These are phyloP conservation scores for Phaeosphaeriaceae sp. DNA, from an alignment of 2,329 filamentous ascomycete genomes.

Conservation along the genomic window DNA sequence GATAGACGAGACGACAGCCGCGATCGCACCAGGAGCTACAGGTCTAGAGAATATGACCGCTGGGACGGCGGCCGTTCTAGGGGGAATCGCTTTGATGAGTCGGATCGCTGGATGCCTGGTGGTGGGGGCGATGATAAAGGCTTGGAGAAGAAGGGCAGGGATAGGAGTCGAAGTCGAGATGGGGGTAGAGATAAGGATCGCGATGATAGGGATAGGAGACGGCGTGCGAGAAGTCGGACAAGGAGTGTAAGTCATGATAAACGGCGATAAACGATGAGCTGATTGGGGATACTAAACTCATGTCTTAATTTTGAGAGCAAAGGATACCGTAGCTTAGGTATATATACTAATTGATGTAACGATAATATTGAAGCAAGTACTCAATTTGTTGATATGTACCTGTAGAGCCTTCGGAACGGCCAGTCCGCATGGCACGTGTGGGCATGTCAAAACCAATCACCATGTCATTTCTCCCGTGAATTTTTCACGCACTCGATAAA, in stretches of 20 bases:
- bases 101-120: conserved; percentile 41
- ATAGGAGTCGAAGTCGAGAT: conserved; percentile 27
- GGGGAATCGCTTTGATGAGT: conserved; percentile 33
- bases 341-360: no score
- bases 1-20: no score
- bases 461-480: no score
- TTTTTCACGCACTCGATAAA: no score
- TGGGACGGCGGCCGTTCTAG: conserved; percentile 34
- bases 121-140: conserved; percentile 25
- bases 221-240: conserved; percentile 21
- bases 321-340: no score
- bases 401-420: no score
- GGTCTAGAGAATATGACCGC: conserved; percentile 52
- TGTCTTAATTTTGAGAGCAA: no score
- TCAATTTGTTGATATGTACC: no score
- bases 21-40: conserved; percentile 45
- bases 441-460: no score
- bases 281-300: no score
- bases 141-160: conserved; percentile 34
- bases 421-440: no score
- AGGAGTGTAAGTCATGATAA: conserved; percentile 26
- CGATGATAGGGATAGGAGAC: conserved; percentile 23
- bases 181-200: conserved; percentile 14
- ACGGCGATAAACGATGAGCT: conserved; percentile 14
- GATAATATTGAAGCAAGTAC: no score